Evolutionary conservation across 805 yeast genomes (phyloP).

Genomic region (Wickerhamomyces xylosicus): DNA sequence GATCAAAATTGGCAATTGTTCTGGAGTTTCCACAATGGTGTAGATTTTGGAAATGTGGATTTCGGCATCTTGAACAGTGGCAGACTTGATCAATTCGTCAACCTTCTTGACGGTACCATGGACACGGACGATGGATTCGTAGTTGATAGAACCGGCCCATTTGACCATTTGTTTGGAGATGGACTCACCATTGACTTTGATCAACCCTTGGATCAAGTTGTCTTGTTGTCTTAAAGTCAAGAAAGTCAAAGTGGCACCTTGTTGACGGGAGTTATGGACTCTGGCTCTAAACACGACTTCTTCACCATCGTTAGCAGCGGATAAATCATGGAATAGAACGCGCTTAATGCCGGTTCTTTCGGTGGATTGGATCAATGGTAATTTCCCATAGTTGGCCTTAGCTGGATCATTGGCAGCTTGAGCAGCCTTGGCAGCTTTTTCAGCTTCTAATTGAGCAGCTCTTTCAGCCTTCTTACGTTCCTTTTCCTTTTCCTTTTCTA

Average conservation of each 20-base stretch:
- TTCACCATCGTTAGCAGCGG: slow-evolving; percentile 58
- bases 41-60: slow-evolving; percentile 64
- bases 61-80: slow-evolving; percentile 88
- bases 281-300: slow-evolving; percentile 87
- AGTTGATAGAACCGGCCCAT: slow-evolving; percentile 80
- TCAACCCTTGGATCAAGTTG: slow-evolving; percentile 71
- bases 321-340: slow-evolving; percentile 42
- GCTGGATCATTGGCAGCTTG: slow-evolving; percentile 79
- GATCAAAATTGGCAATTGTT: slow-evolving; percentile 83
- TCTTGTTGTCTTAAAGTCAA: slow-evolving; percentile 87
- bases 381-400: slow-evolving; percentile 78
- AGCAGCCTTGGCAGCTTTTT: slow-evolving; percentile 57
- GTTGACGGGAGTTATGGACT: slow-evolving; percentile 86
- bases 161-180: slow-evolving; percentile 94
- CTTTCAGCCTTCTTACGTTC: slow-evolving; percentile 87
- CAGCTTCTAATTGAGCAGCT: slow-evolving; percentile 82
- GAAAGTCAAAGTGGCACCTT: slow-evolving; percentile 91
- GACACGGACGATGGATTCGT: slow-evolving; percentile 88
- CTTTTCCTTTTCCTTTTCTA: slow-evolving; percentile 88
- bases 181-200: slow-evolving; percentile 63
- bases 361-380: slow-evolving; percentile 76
- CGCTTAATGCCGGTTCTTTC: slow-evolving; percentile 59
- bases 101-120: slow-evolving; percentile 78
- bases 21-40: slow-evolving; percentile 81
- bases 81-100: slow-evolving; percentile 78